These are phyloP conservation scores for Quercus dentata DNA, from an alignment of 306 rosid species.

Conservation along the genomic window DNA sequence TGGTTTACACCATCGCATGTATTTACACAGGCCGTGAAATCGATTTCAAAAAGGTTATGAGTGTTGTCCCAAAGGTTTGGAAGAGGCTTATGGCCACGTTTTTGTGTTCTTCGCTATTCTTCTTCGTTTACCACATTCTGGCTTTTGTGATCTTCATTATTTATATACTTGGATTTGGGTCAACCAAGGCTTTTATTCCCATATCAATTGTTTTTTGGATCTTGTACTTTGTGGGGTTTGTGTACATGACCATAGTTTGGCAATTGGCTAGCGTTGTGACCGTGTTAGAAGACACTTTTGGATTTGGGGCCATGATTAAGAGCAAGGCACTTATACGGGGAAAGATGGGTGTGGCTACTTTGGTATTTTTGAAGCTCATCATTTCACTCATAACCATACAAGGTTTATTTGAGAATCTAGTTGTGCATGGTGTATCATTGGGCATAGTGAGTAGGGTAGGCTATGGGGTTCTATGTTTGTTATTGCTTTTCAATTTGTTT, in stretches of 20 bases:
- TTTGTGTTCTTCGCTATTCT: constrained; percentile 34
- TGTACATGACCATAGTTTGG: constrained; percentile 61
- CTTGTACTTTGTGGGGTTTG: constrained; percentile 37
- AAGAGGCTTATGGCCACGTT: constrained; percentile 60
- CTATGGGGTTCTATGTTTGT: constrained; percentile 40
- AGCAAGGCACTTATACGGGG: constrained; percentile 60
- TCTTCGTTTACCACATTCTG: constrained; percentile 36
- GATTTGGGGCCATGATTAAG: constrained; percentile 68
- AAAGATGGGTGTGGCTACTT: constrained; percentile 35
- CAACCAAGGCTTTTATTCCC: fast-evolving
- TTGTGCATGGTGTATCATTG: constrained; percentile 35
- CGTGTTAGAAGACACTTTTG: constrained; percentile 61
- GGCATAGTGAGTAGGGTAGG: constrained; percentile 12
- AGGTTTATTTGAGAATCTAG: constrained; percentile 29
- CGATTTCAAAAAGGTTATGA: constrained; percentile 41
- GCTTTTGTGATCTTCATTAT: not conserved
- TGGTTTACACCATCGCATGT: constrained; percentile 67
- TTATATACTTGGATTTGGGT: not conserved
- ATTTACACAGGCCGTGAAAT: constrained; percentile 46
- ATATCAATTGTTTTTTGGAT: not conserved
- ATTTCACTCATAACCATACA: constrained; percentile 5
- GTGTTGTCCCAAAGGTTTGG: constrained; percentile 71
- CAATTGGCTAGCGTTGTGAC: constrained; percentile 66
- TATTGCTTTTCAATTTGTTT: constrained; percentile 35
- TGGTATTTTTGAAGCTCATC: constrained; percentile 19